Conservation (phyloP, 495 filamentous ascomycete species). For the Ramalina peruviana region DNA sequence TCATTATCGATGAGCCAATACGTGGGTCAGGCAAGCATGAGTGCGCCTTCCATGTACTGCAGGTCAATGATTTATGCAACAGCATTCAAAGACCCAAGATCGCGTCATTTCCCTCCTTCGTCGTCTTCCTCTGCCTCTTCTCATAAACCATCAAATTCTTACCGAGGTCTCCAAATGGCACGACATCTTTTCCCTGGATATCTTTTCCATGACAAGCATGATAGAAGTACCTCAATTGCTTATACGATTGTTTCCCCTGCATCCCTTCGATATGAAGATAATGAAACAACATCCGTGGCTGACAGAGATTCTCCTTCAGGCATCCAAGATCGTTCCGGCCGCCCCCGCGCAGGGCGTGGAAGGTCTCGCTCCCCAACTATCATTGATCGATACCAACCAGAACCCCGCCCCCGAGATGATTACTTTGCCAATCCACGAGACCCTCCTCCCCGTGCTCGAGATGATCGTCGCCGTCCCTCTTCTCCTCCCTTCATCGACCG, state of each 20-base stretch:
- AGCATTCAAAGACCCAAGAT: neutral
- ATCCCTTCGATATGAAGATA: too few relatives aligned
- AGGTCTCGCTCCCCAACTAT: slow-evolving; percentile 60
- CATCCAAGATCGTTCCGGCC: slow-evolving; percentile 32
- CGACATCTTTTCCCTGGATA: too few relatives aligned
- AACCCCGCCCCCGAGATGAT: slow-evolving; percentile 39
- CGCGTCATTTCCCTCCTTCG: neutral
- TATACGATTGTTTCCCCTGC: too few relatives aligned
- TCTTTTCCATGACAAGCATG: too few relatives aligned
- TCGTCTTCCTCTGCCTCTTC: neutral
- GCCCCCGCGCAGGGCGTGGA: slow-evolving; percentile 25
- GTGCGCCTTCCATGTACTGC: too few relatives aligned
- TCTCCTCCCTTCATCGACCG: slow-evolving; percentile 76
- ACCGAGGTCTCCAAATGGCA: too few relatives aligned
- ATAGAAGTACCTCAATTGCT: too few relatives aligned
- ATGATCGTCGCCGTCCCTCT: slow-evolving; percentile 50
- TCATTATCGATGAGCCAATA: too few relatives aligned
- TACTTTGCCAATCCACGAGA: slow-evolving; percentile 45
- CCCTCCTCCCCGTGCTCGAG: slow-evolving; percentile 50
- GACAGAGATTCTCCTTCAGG: slow-evolving; percentile 17
- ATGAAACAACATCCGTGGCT: neutral
- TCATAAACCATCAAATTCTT: neutral
- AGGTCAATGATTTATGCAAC: too few relatives aligned
- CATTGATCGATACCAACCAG: slow-evolving; percentile 61
- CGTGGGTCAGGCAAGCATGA: too few relatives aligned